Evolutionary conservation across 257 asterid species (phyloP).

Genomic region (Nicotiana benthamiana): DNA sequence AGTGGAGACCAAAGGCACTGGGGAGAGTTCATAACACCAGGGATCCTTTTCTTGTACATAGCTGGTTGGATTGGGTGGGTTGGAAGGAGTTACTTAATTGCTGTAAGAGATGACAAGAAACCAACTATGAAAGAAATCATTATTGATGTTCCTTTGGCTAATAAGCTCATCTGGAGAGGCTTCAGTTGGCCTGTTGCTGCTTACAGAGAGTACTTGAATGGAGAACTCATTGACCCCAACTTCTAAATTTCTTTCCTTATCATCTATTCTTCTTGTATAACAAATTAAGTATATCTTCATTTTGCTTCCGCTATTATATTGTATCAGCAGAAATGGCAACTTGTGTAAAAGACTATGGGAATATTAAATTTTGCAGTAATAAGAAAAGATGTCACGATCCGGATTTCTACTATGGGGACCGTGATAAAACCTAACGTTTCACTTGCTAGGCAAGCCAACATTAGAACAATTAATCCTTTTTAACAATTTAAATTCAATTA

Average conservation of each 20-base stretch:
- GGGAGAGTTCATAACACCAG: conserved; percentile 98
- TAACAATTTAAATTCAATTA: too few relatives aligned
- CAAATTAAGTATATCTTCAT: too few relatives aligned
- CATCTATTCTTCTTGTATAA: too few relatives aligned
- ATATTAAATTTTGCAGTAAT: too few relatives aligned
- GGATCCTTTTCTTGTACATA: conserved; percentile 80
- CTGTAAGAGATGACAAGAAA: conserved; percentile 82
- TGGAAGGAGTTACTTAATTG: conserved; percentile 91
- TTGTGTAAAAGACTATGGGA: too few relatives aligned
- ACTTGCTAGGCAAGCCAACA: too few relatives aligned
- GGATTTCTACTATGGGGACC: too few relatives aligned
- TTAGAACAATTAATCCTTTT: too few relatives aligned
- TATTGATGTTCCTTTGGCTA: conserved; percentile 92
- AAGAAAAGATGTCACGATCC: too few relatives aligned
- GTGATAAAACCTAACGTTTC: too few relatives aligned
- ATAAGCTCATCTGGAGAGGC: conserved; percentile 70
- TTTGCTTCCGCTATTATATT: too few relatives aligned
- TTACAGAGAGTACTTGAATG: conserved; percentile 78
- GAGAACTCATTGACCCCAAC: conserved; percentile 84
- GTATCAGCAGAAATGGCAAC: too few relatives aligned
- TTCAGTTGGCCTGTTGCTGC: conserved; percentile 98
- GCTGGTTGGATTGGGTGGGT: conserved; percentile 99
- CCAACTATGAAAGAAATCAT: conserved; percentile 90
- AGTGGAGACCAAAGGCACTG: conserved; percentile 95
- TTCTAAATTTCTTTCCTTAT: conserved; percentile 24